Percentiles rank a stretch among this genome's conserved stretches.
Conservation (phyloP, 2,329 filamentous ascomycete genomes). For the Epichloe uncinata region DNA sequence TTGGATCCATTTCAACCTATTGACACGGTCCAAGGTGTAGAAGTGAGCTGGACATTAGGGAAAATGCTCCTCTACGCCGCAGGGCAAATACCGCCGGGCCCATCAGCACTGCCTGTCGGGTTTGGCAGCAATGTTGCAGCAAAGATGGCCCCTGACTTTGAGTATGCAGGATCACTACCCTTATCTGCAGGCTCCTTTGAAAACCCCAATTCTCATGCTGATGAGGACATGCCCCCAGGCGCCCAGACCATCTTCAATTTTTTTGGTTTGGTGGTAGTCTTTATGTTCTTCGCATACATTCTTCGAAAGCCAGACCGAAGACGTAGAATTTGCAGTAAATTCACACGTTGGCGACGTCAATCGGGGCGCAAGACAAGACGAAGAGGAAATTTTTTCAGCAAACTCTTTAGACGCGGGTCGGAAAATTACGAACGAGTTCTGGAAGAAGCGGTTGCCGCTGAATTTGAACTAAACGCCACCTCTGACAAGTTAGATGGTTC, state of each 20-base stretch:
- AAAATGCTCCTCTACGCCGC: slow-evolving; percentile 94
- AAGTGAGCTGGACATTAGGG: slow-evolving; percentile 94
- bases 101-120: slow-evolving; percentile 58
- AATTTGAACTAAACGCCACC: slow-evolving; percentile 65
- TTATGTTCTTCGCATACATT: slow-evolving; percentile 57
- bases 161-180: slow-evolving; percentile 55
- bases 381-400: slow-evolving; percentile 41
- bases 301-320: slow-evolving; percentile 70
- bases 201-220: slow-evolving; percentile 25
- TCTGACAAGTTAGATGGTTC: slow-evolving; percentile 52
- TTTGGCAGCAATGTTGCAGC: slow-evolving; percentile 74
- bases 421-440: slow-evolving; percentile 69
- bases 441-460: slow-evolving; percentile 61
- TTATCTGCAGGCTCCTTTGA: slow-evolving; percentile 19
- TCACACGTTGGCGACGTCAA: slow-evolving; percentile 16
- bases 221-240: background rate
- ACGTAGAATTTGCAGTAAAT: slow-evolving; percentile 16
- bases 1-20: slow-evolving; percentile 82
- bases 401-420: slow-evolving; percentile 48
- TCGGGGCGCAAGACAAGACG: slow-evolving; percentile 30
- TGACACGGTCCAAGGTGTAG: slow-evolving; percentile 78
- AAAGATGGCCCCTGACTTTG: slow-evolving; percentile 62
- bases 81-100: slow-evolving; percentile 61
- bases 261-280: slow-evolving; percentile 36
- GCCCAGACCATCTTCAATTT: background rate